These are phyloP conservation scores for Silene coronaria DNA, from an alignment of 179 eudicot species.

Conservation along the genomic window DNA sequence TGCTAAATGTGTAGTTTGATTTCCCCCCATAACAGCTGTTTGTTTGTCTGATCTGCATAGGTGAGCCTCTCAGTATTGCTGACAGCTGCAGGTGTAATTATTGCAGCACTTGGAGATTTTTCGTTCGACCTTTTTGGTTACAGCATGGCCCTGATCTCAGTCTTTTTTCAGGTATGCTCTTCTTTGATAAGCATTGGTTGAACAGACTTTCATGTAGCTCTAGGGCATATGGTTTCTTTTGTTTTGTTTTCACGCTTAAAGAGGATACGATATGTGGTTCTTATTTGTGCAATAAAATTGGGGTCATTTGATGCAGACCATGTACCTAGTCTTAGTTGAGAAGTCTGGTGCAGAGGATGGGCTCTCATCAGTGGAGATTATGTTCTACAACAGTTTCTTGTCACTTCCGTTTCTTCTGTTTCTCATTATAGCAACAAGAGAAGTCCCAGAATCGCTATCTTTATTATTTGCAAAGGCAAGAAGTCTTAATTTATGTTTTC, in stretches of 20 bases:
- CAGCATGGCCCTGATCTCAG: slow-evolving; percentile 84
- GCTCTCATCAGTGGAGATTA: slow-evolving; percentile 84
- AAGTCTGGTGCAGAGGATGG: slow-evolving; percentile 96
- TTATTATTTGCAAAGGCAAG: slow-evolving; percentile 71
- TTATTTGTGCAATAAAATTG: neutral
- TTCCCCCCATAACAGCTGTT: neutral
- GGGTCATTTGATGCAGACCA: slow-evolving; percentile 60
- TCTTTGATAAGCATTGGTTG: neutral
- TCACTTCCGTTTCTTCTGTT: slow-evolving; percentile 83
- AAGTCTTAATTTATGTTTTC: neutral
- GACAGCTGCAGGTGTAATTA: slow-evolving; percentile 52
- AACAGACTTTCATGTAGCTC: neutral
- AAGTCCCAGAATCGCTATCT: slow-evolving; percentile 72
- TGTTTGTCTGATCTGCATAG: slow-evolving; percentile 28
- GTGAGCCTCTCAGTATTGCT: slow-evolving; percentile 74
- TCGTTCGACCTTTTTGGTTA: slow-evolving; percentile 44
- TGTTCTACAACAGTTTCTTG: slow-evolving; percentile 89
- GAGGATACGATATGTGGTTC: neutral
- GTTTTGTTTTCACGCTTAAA: neutral
- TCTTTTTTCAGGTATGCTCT: slow-evolving; percentile 71
- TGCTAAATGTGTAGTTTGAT: neutral
- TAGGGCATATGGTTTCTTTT: slow-evolving; percentile 1
- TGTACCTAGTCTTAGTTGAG: slow-evolving; percentile 95
- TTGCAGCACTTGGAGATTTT: neutral
- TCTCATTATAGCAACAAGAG: slow-evolving; percentile 74